A percentile compares a stretch with the other conserved stretches of the same genome.
Conservation (phyloP, 202 grass and related monocot genomes). For the Dendrocalamus latiflorus region DNA sequence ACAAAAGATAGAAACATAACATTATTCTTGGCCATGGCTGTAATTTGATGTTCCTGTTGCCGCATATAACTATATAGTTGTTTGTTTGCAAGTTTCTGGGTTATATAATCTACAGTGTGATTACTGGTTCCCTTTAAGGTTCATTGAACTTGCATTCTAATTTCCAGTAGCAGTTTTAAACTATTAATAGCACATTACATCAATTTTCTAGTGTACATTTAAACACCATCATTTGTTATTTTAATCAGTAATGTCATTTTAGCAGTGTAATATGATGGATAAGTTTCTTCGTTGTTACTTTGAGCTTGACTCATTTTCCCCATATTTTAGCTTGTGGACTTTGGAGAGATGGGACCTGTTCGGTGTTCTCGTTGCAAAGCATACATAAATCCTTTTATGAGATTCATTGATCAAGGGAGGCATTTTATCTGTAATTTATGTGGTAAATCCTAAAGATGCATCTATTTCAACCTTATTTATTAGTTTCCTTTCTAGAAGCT, state of each 20-base stretch:
- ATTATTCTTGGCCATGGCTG: background rate
- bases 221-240: background rate
- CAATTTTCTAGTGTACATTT: background rate
- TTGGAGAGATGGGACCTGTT: slow-evolving; percentile 84
- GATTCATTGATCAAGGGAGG: slow-evolving; percentile 80
- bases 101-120: background rate
- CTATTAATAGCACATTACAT: background rate
- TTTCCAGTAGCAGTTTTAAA: background rate
- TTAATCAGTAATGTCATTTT: background rate
- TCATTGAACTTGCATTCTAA: background rate
- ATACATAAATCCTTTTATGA: slow-evolving; percentile 93
- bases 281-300: slow-evolving; percentile 5
- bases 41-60: background rate
- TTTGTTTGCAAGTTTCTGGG: background rate
- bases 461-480: background rate
- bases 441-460: slow-evolving; percentile 40
- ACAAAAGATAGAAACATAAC: background rate
- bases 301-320: slow-evolving; percentile 4
- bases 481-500: slow-evolving; percentile 2
- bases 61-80: background rate
- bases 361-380: slow-evolving; percentile 86
- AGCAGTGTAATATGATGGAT: background rate
- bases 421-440: slow-evolving; percentile 85
- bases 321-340: slow-evolving; percentile 67
- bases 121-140: background rate